These are phyloP conservation scores for Ophiostoma tasmaniense DNA, from an alignment of 2,329 filamentous ascomycete species.

Conservation along the genomic window DNA sequence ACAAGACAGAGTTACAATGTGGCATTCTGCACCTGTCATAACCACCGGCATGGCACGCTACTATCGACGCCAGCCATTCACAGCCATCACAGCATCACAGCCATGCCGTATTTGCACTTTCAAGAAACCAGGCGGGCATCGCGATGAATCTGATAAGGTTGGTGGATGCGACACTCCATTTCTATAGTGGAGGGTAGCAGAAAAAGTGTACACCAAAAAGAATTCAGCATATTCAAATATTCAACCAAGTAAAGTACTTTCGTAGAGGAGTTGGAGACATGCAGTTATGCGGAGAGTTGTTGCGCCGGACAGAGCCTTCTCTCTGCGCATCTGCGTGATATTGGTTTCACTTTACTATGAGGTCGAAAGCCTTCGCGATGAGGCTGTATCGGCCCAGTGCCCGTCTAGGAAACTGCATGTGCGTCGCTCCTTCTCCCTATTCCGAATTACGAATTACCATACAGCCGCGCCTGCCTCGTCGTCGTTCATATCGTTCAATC, in stretches of 20 bases:
- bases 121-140: background rate
- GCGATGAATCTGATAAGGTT: background rate
- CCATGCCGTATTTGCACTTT: background rate
- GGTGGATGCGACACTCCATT: background rate
- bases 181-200: background rate
- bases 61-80: background rate
- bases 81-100: background rate
- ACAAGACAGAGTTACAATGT: background rate
- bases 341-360: background rate
- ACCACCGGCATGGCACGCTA: background rate
- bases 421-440: background rate
- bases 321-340: background rate
- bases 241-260: no score
- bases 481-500: background rate
- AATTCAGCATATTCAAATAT: no score
- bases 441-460: background rate
- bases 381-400: background rate
- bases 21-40: background rate
- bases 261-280: background rate
- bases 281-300: background rate
- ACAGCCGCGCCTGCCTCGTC: background rate
- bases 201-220: background rate
- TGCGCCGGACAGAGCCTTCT: constrained; percentile 4
- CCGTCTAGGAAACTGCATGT: background rate
- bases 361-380: background rate